These are phyloP conservation scores for Paraphysoderma sedebokerense DNA, from an alignment of 371 early-diverging fungal genomes.

Conservation along the genomic window DNA sequence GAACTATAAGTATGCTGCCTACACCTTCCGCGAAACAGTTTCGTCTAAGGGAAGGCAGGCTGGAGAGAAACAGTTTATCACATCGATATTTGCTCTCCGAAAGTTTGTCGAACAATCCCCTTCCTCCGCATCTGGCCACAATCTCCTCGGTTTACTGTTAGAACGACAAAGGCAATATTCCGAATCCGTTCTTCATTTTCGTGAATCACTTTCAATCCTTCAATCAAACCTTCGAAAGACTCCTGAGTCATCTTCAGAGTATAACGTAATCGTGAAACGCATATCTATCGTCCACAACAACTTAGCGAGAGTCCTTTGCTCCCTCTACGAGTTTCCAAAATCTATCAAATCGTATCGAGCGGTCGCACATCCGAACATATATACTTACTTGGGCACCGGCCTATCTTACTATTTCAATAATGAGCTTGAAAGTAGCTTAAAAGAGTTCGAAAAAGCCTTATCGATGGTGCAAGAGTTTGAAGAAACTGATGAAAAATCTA, in stretches of 20 bases:
- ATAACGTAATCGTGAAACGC: neutral
- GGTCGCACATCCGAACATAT: slow-evolving; percentile 15
- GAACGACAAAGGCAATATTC: slow-evolving; percentile 48
- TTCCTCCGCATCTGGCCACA: slow-evolving; percentile 38
- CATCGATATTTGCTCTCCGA: slow-evolving; percentile 39
- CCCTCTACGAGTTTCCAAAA: slow-evolving; percentile 10
- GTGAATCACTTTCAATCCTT: slow-evolving; percentile 6
- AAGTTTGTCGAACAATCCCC: slow-evolving; percentile 50
- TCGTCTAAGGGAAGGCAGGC: neutral
- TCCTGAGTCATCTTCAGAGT: neutral
- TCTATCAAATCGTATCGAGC: too few relatives aligned
- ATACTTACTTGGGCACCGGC: slow-evolving; percentile 47
- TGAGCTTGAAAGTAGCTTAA: slow-evolving; percentile 43
- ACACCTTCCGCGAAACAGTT: slow-evolving; percentile 22
- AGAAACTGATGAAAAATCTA: slow-evolving; percentile 8
- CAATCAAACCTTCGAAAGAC: slow-evolving; percentile 9
- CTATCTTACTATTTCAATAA: slow-evolving; percentile 55
- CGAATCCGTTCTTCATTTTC: slow-evolving; percentile 9
- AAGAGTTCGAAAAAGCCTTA: slow-evolving; percentile 52
- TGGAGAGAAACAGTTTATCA: too few relatives aligned
- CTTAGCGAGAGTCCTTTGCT: slow-evolving; percentile 40
- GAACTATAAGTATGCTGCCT: slow-evolving; percentile 48
- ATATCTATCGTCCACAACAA: slow-evolving; percentile 25
- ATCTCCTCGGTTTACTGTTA: slow-evolving; percentile 52
- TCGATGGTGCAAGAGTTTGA: slow-evolving; percentile 24